Evolutionary conservation across 2,329 filamentous ascomycete species (phyloP).

Genomic region (Trichoderma koningii): DNA sequence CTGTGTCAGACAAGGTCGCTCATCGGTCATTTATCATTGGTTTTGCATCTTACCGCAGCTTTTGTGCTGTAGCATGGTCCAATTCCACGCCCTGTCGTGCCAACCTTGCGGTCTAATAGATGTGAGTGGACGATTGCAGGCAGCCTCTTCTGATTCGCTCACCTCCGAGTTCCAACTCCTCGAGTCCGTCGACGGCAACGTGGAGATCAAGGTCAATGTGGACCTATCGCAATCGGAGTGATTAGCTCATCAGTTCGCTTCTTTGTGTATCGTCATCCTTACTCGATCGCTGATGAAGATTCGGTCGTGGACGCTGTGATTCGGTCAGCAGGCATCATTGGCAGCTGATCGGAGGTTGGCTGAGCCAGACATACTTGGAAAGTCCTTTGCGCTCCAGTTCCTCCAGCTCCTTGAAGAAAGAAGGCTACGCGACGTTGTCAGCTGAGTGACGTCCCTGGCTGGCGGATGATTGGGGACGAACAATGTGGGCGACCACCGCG

Average conservation of each 20-base stretch:
- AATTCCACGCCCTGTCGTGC: constrained; percentile 46
- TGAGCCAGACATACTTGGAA: constrained; percentile 18
- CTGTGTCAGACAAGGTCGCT: constrained; percentile 28
- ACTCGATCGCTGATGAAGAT: constrained; percentile 65
- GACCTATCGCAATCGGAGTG: constrained; percentile 30
- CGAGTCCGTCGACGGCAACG: constrained; percentile 67
- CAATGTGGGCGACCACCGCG: constrained; percentile 31
- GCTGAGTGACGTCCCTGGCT: constrained; percentile 61
- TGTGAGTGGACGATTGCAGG: background rate
- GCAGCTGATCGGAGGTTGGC: constrained; percentile 29
- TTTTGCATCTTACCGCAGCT: constrained; percentile 30
- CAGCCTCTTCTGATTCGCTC: background rate
- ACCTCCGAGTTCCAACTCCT: constrained; percentile 56
- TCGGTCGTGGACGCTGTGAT: constrained; percentile 43
- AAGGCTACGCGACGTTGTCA: constrained; percentile 53
- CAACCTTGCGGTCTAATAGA: constrained; percentile 36
- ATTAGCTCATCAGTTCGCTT: no score
- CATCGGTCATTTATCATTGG: background rate
- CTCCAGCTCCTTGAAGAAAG: constrained; percentile 47
- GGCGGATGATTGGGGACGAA: constrained; percentile 31
- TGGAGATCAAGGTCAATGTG: constrained; percentile 68
- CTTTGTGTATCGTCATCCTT: no score
- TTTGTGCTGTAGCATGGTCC: constrained; percentile 41
- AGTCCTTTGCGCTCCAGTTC: constrained; percentile 41
- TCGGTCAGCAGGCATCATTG: constrained; percentile 37